Conservation (phyloP, 371 early-diverging fungal species). For the Rhizomucor pusillus region DNA sequence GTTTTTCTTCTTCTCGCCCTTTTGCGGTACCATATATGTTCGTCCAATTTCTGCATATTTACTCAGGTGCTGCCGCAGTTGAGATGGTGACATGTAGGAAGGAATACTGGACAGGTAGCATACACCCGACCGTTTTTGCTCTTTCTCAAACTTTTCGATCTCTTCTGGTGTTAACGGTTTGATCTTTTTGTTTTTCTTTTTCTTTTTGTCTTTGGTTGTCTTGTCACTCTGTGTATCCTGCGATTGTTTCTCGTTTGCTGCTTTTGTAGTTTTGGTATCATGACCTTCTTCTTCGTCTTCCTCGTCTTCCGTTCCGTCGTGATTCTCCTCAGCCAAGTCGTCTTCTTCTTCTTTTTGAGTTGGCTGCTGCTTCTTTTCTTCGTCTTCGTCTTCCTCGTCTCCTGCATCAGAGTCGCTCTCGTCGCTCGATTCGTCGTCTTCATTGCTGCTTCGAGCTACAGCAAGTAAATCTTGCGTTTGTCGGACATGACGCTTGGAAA, state of each 20-base stretch:
- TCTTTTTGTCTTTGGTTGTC: slow-evolving; percentile 2
- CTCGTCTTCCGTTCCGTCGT: background rate
- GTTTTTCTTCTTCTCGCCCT: background rate
- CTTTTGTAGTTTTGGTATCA: background rate
- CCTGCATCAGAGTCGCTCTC: too few species aligned
- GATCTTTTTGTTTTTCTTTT: slow-evolving; percentile 41
- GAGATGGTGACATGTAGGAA: slow-evolving; percentile 87
- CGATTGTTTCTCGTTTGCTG: too few species aligned
- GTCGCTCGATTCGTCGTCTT: background rate
- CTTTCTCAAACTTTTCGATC: slow-evolving; percentile 68
- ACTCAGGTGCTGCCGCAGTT: slow-evolving; percentile 69
- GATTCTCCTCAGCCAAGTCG: background rate
- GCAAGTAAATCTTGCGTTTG: background rate
- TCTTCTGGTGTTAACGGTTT: slow-evolving; percentile 71
- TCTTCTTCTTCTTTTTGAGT: background rate
- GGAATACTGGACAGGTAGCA: slow-evolving; percentile 91
- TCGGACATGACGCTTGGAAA: background rate
- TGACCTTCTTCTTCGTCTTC: background rate
- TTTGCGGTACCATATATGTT: slow-evolving; percentile 83
- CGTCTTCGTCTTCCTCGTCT: too few species aligned
- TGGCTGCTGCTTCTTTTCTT: too few species aligned
- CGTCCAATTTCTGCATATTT: slow-evolving; percentile 81
- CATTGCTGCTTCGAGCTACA: background rate
- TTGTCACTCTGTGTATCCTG: background rate
- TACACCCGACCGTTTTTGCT: slow-evolving; percentile 78